Base-by-base conservation (phyloP, 1,284 basidiomycete genomes). In the Pseudozyma pruni region DNA sequence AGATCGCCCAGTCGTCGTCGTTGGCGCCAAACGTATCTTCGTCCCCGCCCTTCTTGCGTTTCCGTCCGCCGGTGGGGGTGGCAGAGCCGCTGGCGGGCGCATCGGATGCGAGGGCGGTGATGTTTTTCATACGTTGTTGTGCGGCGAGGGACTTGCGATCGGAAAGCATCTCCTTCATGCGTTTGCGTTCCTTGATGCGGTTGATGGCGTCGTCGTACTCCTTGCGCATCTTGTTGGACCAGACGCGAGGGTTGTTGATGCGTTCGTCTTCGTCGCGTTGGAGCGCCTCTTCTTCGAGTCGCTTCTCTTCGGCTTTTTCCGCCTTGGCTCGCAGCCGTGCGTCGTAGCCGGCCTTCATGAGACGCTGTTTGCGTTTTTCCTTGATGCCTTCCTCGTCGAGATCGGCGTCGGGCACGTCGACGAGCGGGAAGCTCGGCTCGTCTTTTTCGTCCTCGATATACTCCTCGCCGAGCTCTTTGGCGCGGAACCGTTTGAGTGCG, bases 1-100 rank as follows among this genome's bases (percentile, higher is more conserved):
- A 98, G 48, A 98, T 94, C 0, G 90, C 90, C 95, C 96, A 98
- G 82, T 98, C 95, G 16, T 90, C 92, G 79, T 98, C 95, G 73
- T 98, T 91, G 27, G 90, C 90, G 1, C 96, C 94, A 78, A 98
- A 99, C 81, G 87, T 91, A 75, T 98, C 96, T 85, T 98, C 94
- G n/a, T 72, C 74, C 11, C 76, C 76, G 3, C 60, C 67, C 20
- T 75, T 71, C 48, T 78, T 78, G 20, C 76, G 62, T 23, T 75
- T 73, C 5, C 71, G 22, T 0, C 41, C 33, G 14, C 60, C 62
- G 2, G 56, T 61, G 0, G 70, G 70, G 19, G 59, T 68, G 19
- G 57, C 58, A 50, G 48, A 60, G 2, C 70, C 70, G 32, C 63
- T 67, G 8, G 32, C 44, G 4, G 57, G 63, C 2, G 43, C 92